Evolutionary conservation across 1,284 basidiomycete genomes (phyloP), one percentile per base, ranked within the genome.

Genomic region (Apiotrichum gracile): DNA sequence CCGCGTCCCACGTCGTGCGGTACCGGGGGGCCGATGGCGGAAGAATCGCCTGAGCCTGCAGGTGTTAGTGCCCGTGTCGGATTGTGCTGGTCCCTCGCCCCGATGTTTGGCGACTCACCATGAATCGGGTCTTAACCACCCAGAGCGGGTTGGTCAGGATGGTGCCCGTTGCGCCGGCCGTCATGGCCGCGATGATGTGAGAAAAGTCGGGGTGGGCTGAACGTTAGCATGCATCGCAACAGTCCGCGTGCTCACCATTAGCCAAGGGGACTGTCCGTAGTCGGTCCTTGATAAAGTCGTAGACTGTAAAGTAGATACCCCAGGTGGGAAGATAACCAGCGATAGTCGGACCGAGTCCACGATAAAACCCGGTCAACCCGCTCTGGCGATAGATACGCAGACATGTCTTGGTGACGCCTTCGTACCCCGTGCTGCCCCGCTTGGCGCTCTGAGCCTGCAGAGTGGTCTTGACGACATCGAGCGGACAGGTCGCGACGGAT

Each of bases 231-330:
- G 14, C 7, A 14, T 8, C 4, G 17, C 37, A 21, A 19, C 37
- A 22, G 29, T 16, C n/a, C n/a, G n/a, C 33, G 33, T 34, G 47
- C 56, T 48, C 49, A 49, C 48, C 55, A 43, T 19, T 46, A 25
- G 54, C 49, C 3, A 48, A n/a, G 10, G 46, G 45, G 6, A 52
- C 37, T 8, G 22, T 83, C 38, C 88, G 88, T 66, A 92, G 85
- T 33, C 79, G 76, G 24, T 82, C 82, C 79, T 96, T 96, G 74
- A 92, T 87, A 55, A 87, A 83, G 76, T 97, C 92, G 76, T 96
- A 96, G 19, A 97, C 89, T n/a, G 90, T 85, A 73, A 97, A 97
- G 75, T 96, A 97, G 64, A 97, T 97, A 25, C 91, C 92, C 92
- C 92, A 96, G 10, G 92, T 97, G 24, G 92, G 92, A 37, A 97